These are phyloP conservation scores for Beta macrorhiza DNA, from an alignment of 179 eudicot species.

Conservation along the genomic window DNA sequence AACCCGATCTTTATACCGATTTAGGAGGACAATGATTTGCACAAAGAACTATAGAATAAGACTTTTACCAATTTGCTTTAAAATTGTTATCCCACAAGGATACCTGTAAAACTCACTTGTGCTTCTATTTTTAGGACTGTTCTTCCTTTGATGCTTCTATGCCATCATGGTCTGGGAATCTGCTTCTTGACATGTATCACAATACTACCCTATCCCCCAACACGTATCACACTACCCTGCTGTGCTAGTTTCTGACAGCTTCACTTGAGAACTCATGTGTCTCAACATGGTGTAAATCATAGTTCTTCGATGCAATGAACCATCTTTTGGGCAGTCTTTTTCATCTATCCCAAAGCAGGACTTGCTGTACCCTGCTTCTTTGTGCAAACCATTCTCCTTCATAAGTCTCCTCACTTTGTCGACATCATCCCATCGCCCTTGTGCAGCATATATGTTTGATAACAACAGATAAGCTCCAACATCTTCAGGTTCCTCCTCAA, in stretches of 20 bases:
- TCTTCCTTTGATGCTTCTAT: not conserved
- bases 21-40: not conserved
- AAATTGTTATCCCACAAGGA: not conserved
- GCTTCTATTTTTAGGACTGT: not conserved
- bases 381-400: conserved; percentile 31
- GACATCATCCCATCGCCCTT: conserved; percentile 12
- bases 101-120: not conserved
- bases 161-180: not conserved
- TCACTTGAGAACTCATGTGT: conserved; percentile 41
- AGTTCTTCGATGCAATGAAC: conserved; percentile 34
- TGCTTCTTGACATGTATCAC: not conserved
- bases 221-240: not conserved
- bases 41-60: not conserved
- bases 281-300: conserved; percentile 50
- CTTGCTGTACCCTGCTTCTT: conserved; percentile 37
- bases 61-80: not conserved
- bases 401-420: not conserved
- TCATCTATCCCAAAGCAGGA: conserved; percentile 16
- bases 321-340: conserved; percentile 13
- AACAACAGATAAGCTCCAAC: conserved; percentile 43
- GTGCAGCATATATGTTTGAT: conserved; percentile 49
- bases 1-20: not conserved
- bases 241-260: conserved; percentile 24
- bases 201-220: not conserved
- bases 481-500: conserved; percentile 16